A percentile compares a stretch with the other conserved stretches of the same genome.
phyloP scores from a whole-genome alignment of 768 basidiomycete species.

The Hortiboletus flavorubellus region DNA sequence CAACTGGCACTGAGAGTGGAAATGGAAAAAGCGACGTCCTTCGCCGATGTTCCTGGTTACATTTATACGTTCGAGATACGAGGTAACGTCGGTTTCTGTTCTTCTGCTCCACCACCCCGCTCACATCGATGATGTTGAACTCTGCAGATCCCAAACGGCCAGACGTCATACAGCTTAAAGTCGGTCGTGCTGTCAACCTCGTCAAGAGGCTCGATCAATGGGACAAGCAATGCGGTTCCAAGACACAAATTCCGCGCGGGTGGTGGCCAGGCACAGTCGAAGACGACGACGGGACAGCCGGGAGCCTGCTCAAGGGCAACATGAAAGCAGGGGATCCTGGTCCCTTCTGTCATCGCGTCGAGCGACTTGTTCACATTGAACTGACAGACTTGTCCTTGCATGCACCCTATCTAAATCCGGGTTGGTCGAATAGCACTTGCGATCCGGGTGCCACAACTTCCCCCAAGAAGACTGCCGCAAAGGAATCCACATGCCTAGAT shows the following conservation, averaged over 20 bases:
- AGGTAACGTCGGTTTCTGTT: slow-evolving; percentile 39
- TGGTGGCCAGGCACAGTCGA: slow-evolving; percentile 64
- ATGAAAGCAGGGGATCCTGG: slow-evolving; percentile 60
- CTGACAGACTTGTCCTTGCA: slow-evolving; percentile 64
- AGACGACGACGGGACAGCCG: slow-evolving; percentile 33
- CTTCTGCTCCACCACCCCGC: background rate
- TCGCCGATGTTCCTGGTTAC: slow-evolving; percentile 64
- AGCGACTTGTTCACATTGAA: slow-evolving; percentile 78
- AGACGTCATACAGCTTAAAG: slow-evolving; percentile 62
- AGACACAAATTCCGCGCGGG: slow-evolving; percentile 68
- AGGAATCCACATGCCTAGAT: slow-evolving; percentile 36
- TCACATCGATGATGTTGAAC: slow-evolving; percentile 6
- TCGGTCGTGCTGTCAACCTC: slow-evolving; percentile 74
- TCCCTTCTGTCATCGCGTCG: slow-evolving; percentile 68
- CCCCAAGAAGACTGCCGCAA: slow-evolving; percentile 16
- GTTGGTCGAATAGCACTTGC: slow-evolving; percentile 40
- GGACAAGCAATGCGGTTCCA: slow-evolving; percentile 78
- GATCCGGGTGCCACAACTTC: slow-evolving; percentile 11
- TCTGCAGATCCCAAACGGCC: slow-evolving; percentile 31
- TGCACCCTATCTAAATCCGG: slow-evolving; percentile 54
- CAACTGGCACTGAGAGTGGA: slow-evolving; percentile 51
- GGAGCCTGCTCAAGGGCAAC: slow-evolving; percentile 61
- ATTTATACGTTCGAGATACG: slow-evolving; percentile 82
- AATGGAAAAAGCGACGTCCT: slow-evolving; percentile 53
- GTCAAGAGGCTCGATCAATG: slow-evolving; percentile 73